These are phyloP conservation scores for Prunus campanulata DNA, from an alignment of 306 rosid species.

Conservation along the genomic window DNA sequence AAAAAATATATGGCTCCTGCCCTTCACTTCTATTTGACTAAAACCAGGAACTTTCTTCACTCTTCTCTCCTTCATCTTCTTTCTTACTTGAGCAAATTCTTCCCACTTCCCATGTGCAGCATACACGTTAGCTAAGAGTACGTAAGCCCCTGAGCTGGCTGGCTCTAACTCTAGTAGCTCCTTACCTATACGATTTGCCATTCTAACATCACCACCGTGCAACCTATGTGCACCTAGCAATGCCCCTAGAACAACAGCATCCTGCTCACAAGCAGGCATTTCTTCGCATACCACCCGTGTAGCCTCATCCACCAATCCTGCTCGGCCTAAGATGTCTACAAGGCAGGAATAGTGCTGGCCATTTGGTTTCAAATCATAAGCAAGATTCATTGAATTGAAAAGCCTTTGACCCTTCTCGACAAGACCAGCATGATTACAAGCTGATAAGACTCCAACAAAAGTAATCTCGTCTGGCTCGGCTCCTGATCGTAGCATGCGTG, in stretches of 20 bases:
- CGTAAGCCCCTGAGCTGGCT: constrained; percentile 33
- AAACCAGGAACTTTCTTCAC: constrained; percentile 45
- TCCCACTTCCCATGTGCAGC: constrained; percentile 44
- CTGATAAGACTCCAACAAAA: constrained; percentile 46
- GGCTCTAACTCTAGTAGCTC: constrained; percentile 38
- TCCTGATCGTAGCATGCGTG: constrained; percentile 40
- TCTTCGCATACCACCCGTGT: constrained; percentile 18
- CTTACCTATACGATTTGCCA: constrained; percentile 30
- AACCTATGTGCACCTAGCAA: constrained; percentile 46
- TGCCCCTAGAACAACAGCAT: constrained; percentile 44
- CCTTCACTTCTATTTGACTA: constrained; percentile 44
- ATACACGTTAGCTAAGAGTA: constrained; percentile 41
- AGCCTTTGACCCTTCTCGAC: constrained; percentile 44
- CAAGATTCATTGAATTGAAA: constrained; percentile 34
- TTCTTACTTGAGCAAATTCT: constrained; percentile 48
- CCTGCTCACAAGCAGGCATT: constrained; percentile 41
- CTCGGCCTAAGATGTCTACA: constrained; percentile 43
- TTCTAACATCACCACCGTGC: constrained; percentile 35
- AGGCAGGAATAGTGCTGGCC: constrained; percentile 41
- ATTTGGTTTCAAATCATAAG: constrained; percentile 34
- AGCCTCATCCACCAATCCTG: constrained; percentile 43
- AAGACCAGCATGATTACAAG: constrained; percentile 51
- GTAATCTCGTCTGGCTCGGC: constrained; percentile 36
- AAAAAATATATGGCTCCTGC: constrained; percentile 35
- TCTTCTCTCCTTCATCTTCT: constrained; percentile 43